These are phyloP conservation scores for Didymella exigua DNA, from an alignment of 2,329 filamentous ascomycete species.

Conservation along the genomic window DNA sequence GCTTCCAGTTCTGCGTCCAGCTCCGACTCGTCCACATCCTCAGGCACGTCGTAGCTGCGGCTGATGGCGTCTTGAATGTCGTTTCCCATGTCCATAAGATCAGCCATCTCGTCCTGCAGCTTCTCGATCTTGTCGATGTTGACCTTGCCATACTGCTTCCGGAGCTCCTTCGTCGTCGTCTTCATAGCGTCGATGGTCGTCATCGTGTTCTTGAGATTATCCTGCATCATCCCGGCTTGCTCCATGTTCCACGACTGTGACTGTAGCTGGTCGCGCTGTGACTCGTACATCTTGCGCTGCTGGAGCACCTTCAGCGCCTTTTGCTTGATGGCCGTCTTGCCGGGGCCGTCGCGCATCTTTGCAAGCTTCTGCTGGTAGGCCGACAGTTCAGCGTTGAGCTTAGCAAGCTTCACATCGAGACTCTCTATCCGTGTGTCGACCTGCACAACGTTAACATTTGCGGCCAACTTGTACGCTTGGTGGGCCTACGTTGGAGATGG, in stretches of 20 bases:
- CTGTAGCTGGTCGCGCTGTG: conserved; percentile 90
- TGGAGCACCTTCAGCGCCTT: conserved; percentile 95
- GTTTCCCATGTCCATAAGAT: conserved; percentile 95
- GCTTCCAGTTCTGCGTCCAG: conserved; percentile 96
- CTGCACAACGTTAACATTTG: conserved; percentile 50
- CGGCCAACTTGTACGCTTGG: conserved; percentile 1
- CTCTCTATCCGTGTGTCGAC: conserved; percentile 80
- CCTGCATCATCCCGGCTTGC: conserved; percentile 96
- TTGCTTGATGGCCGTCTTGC: conserved; percentile 88
- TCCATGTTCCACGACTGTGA: conserved; percentile 99
- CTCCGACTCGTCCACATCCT: conserved; percentile 96
- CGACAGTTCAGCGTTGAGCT: conserved; percentile 86
- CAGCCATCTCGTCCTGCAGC: conserved; percentile 98
- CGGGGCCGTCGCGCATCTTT: conserved; percentile 94
- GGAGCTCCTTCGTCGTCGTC: conserved; percentile 90
- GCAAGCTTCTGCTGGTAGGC: conserved; percentile 85
- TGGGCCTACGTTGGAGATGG: conserved; percentile 74
- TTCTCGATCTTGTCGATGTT: conserved; percentile 97
- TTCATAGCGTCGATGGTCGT: conserved; percentile 98
- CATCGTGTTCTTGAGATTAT: conserved; percentile 98
- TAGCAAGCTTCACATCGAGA: conserved; percentile 92
- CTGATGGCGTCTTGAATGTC: conserved; percentile 96
- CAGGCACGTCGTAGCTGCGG: conserved; percentile 89
- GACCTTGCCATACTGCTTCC: conserved; percentile 95
- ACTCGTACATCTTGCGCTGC: conserved; percentile 91